These are phyloP conservation scores for Taiwanofungus camphoratus DNA, from an alignment of 1,284 basidiomycete species.

Conservation along the genomic window DNA sequence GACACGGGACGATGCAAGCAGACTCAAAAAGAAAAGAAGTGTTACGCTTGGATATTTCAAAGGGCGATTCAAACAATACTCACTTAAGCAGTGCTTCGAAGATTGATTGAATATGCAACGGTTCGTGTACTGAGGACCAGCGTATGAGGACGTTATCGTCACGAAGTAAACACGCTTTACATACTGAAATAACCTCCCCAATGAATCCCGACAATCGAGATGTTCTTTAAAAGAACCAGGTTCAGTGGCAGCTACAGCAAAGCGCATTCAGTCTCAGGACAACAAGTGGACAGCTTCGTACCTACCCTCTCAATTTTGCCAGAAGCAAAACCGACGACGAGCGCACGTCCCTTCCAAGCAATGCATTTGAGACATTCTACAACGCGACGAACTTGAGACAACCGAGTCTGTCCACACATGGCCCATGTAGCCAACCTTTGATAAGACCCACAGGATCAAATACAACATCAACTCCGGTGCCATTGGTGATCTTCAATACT, in stretches of 20 bases:
- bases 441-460: conserved; percentile 88
- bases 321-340: conserved; percentile 90
- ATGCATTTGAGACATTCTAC: conserved; percentile 84
- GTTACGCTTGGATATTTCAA: not conserved
- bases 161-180: conserved; percentile 21
- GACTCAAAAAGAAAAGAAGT: conserved; percentile 32
- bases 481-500: conserved; percentile 67
- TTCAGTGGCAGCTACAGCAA: conserved; percentile 72
- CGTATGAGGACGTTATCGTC: not conserved
- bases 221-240: conserved; percentile 83
- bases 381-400: not conserved
- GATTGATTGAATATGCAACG: conserved; percentile 56
- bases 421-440: conserved; percentile 38
- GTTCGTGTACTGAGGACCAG: conserved; percentile 57
- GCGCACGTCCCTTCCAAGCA: conserved; percentile 87
- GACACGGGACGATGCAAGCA: conserved; percentile 63
- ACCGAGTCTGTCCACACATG: conserved; percentile 6
- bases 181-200: conserved; percentile 80
- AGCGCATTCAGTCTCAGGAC: not conserved
- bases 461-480: conserved; percentile 83
- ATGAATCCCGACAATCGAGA: conserved; percentile 75
- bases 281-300: not conserved
- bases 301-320: conserved; percentile 85
- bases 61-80: conserved; percentile 19
- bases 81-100: conserved; percentile 73